Conservation (phyloP, 345 rosid species). For the Eucalyptus shirleyi region DNA sequence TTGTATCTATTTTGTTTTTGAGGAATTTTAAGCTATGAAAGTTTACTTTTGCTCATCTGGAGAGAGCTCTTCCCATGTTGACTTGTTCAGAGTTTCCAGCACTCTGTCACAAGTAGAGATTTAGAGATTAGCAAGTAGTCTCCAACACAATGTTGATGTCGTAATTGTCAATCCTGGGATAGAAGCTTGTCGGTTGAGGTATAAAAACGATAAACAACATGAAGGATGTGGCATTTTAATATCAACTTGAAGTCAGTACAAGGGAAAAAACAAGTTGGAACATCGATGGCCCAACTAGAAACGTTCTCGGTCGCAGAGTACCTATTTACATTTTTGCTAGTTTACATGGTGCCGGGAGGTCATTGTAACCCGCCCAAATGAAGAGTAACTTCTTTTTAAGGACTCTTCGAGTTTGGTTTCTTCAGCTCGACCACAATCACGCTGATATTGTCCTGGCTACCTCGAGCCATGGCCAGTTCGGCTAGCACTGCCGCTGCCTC, state of each 20-base stretch:
- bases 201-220: neutral
- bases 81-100: neutral
- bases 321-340: neutral
- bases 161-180: neutral
- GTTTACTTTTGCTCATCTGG: neutral
- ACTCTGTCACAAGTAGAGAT: neutral
- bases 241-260: neutral
- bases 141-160: neutral
- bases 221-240: neutral
- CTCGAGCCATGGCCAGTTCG: slow-evolving; percentile 20
- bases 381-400: neutral
- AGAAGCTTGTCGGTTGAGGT: neutral
- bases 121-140: neutral
- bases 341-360: neutral
- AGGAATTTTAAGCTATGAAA: neutral
- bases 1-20: neutral
- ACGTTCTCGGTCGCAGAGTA: neutral
- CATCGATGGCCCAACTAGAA: neutral
- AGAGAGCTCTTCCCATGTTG: neutral
- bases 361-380: neutral
- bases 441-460: slow-evolving; percentile 26
- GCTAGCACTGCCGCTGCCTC: slow-evolving; percentile 15
- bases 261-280: neutral
- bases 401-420: neutral
- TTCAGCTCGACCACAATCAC: slow-evolving; percentile 18